A percentile compares a stretch with the other conserved stretches of the same genome.
Conservation (phyloP, 192 early-diverging fungal species). For the Gonapodya prolifera region DNA sequence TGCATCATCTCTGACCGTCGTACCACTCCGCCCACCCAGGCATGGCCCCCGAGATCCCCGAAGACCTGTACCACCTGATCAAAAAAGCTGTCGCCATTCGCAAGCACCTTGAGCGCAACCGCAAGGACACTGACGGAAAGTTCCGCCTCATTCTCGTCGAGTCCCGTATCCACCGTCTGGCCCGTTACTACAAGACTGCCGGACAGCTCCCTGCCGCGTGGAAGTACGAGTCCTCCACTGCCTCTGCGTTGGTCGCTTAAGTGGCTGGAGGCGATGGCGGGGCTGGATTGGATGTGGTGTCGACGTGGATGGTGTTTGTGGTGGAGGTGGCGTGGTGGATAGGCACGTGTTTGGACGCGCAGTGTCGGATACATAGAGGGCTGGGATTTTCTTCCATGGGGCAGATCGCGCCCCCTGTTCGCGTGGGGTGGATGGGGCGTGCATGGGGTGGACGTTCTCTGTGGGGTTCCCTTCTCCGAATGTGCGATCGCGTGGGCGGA, state of each 20-base stretch:
- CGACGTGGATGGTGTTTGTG: not conserved
- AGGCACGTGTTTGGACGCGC: not conserved
- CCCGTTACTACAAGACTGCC: slow-evolving; percentile 96
- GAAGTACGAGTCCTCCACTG: slow-evolving; percentile 36
- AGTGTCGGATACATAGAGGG: too few species aligned
- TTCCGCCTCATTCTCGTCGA: slow-evolving; percentile 97
- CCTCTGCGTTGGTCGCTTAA: slow-evolving; percentile 13
- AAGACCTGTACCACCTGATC: slow-evolving; percentile 98
- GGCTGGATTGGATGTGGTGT: not conserved
- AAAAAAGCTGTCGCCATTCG: slow-evolving; percentile 99
- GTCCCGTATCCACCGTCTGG: slow-evolving; percentile 96
- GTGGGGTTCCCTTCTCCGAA: too few species aligned
- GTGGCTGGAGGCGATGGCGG: not conserved
- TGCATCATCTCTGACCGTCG: too few species aligned
- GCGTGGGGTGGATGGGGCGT: too few species aligned
- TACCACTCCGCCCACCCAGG: slow-evolving; percentile 12
- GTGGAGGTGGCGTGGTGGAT: not conserved
- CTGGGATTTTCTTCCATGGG: too few species aligned
- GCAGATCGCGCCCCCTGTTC: too few species aligned
- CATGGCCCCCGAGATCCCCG: slow-evolving; percentile 87
- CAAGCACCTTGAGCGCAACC: slow-evolving; percentile 98
- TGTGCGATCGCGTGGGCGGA: too few species aligned
- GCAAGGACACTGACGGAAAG: slow-evolving; percentile 98
- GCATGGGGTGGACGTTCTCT: too few species aligned
- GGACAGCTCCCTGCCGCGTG: slow-evolving; percentile 94